A percentile compares a stretch with the other conserved stretches of the same genome.
These are phyloP conservation scores for Zarea fungicola DNA, from an alignment of 2,329 filamentous ascomycete genomes.

Conservation along the genomic window DNA sequence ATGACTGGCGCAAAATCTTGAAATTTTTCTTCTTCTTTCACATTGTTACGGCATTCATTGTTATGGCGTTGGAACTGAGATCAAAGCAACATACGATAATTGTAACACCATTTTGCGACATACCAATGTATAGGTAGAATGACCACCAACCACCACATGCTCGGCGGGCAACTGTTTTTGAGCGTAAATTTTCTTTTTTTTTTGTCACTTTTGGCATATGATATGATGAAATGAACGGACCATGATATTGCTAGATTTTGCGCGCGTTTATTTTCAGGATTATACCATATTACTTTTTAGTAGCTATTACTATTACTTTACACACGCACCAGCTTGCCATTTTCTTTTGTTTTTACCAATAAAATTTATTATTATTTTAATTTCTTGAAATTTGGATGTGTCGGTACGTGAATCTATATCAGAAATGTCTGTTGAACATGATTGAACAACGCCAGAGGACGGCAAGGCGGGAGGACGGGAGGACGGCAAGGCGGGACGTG, in stretches of 20 bases:
- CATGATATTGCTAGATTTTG: not conserved
- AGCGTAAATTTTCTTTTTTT: not conserved
- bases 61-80: not conserved
- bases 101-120: conserved; percentile 7
- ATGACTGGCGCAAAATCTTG: conserved; percentile 8
- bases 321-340: no score
- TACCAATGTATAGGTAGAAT: conserved; percentile 7
- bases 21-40: not conserved
- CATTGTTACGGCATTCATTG: not conserved
- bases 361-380: no score
- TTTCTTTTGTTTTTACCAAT: no score
- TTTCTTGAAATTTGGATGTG: no score
- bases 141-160: not conserved
- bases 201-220: not conserved
- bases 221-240: not conserved
- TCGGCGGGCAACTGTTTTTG: conserved; percentile 1
- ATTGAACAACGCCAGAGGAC: no score
- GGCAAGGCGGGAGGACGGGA: not conserved
- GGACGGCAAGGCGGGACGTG: not conserved
- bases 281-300: not conserved
- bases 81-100: not conserved
- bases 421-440: no score
- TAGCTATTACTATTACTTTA: not conserved
- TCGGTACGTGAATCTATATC: no score
- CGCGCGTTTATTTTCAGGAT: not conserved